Evolutionary conservation across 352 stramenopile species (phyloP), one percentile per base, ranked within the genome.

Genomic region (Globisporangium megalacanthum): DNA sequence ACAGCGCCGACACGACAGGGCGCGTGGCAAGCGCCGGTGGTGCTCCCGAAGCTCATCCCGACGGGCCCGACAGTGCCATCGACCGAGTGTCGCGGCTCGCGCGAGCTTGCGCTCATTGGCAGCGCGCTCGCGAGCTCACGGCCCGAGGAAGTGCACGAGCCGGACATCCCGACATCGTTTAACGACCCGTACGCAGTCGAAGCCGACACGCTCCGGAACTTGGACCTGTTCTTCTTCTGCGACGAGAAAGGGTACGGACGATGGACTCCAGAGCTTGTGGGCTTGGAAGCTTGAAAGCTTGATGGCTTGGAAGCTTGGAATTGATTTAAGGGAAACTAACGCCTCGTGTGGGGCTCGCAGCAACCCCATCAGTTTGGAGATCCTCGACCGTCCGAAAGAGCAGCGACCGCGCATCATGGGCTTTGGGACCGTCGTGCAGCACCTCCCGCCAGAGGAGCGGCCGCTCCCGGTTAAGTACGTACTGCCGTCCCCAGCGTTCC

Each of bases 161-260:
- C 52, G n/a, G 73, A 86, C 44, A 80, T 92, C 10, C 68, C 79
- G 6, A 37, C 58, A 0, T 69, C 86, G 56, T 92, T 89, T 50
- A 83, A 89, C 45, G 82, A 92, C 54, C 70, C 70, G 22, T 85
- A 76, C 54, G 72, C 79, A 15, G 65, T 85, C 41, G 82, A 81
- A 46, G 66, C 69, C 37, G 84, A 94, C 54, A 74, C 73, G 5
- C 61, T 94, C 46, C 84, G 84, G 5, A 87, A 87, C 54, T 69
- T 94, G 31, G 84, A 94, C 41, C 61, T 90, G 64, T 94, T 94
- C 46, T 94, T 88, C 71, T 94, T 94, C 52, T 94, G 84, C 44
- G 84, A 94, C 46, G 79, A 94, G 51, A 65, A 86, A 62, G 84
- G 84, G 84, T 92, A 72, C 46, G 79, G 25, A 29, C 25, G 25